Conservation (phyloP, 495 filamentous ascomycete species). For the Penicillium nucicola region DNA sequence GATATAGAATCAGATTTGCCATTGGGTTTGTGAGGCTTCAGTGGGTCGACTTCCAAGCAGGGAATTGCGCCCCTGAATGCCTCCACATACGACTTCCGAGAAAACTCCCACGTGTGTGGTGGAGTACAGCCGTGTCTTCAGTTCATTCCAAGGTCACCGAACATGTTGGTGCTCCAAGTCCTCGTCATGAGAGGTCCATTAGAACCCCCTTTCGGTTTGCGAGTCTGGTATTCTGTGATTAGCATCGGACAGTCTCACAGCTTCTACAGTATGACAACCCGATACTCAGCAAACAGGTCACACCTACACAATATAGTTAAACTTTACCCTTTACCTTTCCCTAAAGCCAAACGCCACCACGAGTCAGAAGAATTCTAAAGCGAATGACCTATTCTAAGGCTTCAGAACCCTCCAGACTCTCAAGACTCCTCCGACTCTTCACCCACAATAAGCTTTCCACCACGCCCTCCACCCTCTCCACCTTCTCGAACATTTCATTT, state of each 20-base stretch:
- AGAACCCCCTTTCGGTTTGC: not conserved
- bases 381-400: not conserved
- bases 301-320: not conserved
- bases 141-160: too few relatives aligned
- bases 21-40: not conserved
- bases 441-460: too few relatives aligned
- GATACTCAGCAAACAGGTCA: not conserved
- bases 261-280: too few relatives aligned
- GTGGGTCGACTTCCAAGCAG: not conserved
- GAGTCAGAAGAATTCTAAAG: not conserved
- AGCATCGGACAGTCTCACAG: too few relatives aligned
- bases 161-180: constrained; percentile 2
- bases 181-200: too few relatives aligned
- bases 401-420: not conserved
- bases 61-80: not conserved
- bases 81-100: not conserved
- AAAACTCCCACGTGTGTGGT: not conserved
- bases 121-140: not conserved
- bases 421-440: too few relatives aligned
- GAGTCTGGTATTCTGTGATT: not conserved
- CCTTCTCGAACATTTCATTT: too few relatives aligned
- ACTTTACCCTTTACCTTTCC: not conserved
- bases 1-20: not conserved
- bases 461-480: too few relatives aligned
- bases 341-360: not conserved